Percentiles rank a stretch among this genome's conserved stretches.
These are phyloP conservation scores for Pseudocercospora pini-densiflorae DNA, from an alignment of 2,329 filamentous ascomycete genomes.

Conservation along the genomic window DNA sequence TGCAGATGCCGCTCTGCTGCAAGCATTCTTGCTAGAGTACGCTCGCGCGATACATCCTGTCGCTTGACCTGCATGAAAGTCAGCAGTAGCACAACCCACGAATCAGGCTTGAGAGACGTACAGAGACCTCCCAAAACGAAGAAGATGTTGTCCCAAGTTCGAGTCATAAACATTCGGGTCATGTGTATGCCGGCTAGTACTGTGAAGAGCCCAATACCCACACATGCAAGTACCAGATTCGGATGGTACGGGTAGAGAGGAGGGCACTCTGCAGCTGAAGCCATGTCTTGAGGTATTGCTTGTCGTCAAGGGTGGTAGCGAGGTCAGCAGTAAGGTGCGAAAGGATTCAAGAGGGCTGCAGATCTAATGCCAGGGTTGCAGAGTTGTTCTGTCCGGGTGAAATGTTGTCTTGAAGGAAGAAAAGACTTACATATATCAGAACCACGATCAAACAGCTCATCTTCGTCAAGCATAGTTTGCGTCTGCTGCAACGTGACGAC, in stretches of 20 bases:
- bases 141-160: slow-evolving; percentile 15
- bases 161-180: slow-evolving; percentile 5
- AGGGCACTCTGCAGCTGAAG: slow-evolving; percentile 2
- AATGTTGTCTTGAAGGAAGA: neutral
- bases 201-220: slow-evolving; percentile 15
- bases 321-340: neutral
- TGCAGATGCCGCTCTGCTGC: slow-evolving; percentile 10
- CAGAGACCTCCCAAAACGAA: slow-evolving; percentile 17
- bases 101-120: neutral
- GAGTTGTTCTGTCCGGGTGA: neutral
- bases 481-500: slow-evolving; percentile 2
- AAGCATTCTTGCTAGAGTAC: slow-evolving; percentile 6
- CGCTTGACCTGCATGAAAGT: slow-evolving; percentile 2
- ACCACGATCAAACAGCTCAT: neutral
- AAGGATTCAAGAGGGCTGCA: slow-evolving; percentile 2
- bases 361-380: neutral
- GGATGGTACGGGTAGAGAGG: slow-evolving; percentile 13
- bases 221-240: slow-evolving; percentile 9
- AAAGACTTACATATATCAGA: neutral
- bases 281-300: neutral
- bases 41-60: slow-evolving; percentile 11
- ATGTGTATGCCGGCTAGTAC: neutral
- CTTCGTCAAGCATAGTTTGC: neutral
- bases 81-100: neutral
- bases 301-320: neutral